Percentiles rank a stretch among this genome's conserved stretches.
These are phyloP conservation scores for Pterocarpus macrocarpus DNA, from an alignment of 306 rosid species.

Conservation along the genomic window DNA sequence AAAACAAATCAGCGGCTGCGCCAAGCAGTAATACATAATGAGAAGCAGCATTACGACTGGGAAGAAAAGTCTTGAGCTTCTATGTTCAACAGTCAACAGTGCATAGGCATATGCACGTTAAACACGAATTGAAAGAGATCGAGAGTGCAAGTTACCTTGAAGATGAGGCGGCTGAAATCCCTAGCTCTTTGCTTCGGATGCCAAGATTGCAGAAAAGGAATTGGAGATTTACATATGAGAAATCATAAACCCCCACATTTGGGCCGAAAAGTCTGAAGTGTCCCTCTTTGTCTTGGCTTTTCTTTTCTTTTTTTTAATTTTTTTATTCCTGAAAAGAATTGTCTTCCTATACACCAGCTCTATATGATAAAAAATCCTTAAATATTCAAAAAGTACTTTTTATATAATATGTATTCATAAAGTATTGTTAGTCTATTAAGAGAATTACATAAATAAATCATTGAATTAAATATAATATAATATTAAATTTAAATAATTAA, in stretches of 20 bases:
- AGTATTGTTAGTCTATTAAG: too few species aligned
- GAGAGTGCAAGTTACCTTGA: background rate
- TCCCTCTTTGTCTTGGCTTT: background rate
- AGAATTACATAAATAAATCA: too few species aligned
- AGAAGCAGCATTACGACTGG: background rate
- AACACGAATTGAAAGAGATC: background rate
- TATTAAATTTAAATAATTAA: too few species aligned
- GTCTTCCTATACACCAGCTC: too few species aligned
- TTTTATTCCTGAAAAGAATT: too few species aligned
- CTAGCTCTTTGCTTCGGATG: background rate
- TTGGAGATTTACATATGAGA: constrained; percentile 8
- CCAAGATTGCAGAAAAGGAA: background rate
- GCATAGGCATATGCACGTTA: background rate
- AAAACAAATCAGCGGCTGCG: background rate
- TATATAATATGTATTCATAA: too few species aligned
- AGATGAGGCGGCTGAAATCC: background rate
- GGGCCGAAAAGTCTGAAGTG: constrained; percentile 6
- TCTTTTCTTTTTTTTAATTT: background rate
- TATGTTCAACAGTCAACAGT: too few species aligned
- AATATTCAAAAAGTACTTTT: too few species aligned
- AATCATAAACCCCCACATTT: constrained; percentile 34
- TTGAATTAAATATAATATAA: too few species aligned
- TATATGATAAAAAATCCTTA: too few species aligned
- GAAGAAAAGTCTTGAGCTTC: background rate
- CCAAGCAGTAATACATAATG: background rate